Percentiles rank a stretch among this genome's conserved stretches.
These are phyloP conservation scores for Alternaria gaisen DNA, from an alignment of 2,329 filamentous ascomycete genomes.

Conservation along the genomic window DNA sequence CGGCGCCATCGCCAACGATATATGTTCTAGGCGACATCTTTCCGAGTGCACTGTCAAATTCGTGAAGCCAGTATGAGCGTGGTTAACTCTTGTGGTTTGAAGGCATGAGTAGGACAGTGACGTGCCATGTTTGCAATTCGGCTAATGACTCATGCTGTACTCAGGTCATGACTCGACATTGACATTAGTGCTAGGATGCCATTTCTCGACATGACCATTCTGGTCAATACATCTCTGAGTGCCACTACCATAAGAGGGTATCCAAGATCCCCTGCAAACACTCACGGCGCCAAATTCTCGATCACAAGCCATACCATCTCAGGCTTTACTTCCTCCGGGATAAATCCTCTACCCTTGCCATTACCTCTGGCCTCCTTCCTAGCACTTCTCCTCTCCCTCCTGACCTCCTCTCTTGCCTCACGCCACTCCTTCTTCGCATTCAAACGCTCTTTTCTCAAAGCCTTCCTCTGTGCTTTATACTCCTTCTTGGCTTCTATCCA, in stretches of 20 bases:
- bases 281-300: constrained; percentile 34
- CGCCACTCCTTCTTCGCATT: constrained; percentile 30
- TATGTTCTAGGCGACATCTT: not conserved
- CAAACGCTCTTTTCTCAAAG: constrained; percentile 24
- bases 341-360: not conserved
- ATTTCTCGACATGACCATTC: not conserved
- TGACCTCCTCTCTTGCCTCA: constrained; percentile 8
- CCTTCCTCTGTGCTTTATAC: constrained; percentile 34
- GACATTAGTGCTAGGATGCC: not conserved
- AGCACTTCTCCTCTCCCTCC: not conserved
- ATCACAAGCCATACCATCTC: constrained; percentile 43
- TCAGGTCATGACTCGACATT: not conserved
- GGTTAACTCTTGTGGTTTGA: not conserved
- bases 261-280: not conserved
- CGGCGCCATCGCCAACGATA: no score
- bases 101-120: not conserved
- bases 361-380: constrained; percentile 1
- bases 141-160: not conserved
- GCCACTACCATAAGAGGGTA: not conserved
- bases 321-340: constrained; percentile 5
- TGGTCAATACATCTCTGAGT: not conserved
- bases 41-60: not conserved
- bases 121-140: not conserved
- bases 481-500: constrained; percentile 36
- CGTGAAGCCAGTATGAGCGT: not conserved